A percentile compares a stretch with the other conserved stretches of the same genome.
Conservation (phyloP, 352 stramenopile genomes). For the Blastocystis sp. region DNA sequence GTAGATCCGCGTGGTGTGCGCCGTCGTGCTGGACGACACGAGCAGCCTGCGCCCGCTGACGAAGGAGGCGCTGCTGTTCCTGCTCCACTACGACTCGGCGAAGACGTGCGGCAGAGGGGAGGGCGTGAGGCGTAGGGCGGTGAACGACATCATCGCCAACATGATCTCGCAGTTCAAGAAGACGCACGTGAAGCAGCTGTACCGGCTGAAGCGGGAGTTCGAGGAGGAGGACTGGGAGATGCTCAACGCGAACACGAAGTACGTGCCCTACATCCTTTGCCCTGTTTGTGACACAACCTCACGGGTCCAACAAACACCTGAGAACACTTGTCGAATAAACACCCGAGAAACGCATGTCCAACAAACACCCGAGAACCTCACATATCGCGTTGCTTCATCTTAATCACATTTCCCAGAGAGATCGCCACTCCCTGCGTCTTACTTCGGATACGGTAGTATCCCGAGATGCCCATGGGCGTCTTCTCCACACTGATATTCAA, state of each 20-base stretch:
- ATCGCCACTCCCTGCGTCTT: conserved; percentile 99
- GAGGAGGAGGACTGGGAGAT: conserved; percentile 47
- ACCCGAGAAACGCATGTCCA: not conserved
- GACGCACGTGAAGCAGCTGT: conserved; percentile 25
- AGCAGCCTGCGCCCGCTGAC: conserved; percentile 3
- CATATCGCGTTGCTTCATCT: conserved; percentile 72
- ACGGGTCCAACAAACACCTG: not conserved
- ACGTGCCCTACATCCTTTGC: conserved; percentile 24
- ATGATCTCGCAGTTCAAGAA: conserved; percentile 24
- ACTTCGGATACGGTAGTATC: conserved; percentile 89
- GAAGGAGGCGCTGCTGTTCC: conserved; percentile 47
- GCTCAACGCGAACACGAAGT: conserved; percentile 35
- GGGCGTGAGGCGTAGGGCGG: not conserved
- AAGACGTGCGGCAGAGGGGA: not conserved
- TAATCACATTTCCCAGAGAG: conserved; percentile 96
- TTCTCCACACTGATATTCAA: conserved; percentile 99
- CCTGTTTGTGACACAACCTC: not conserved
- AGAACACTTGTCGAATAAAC: conserved; percentile 44
- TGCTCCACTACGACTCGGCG: not conserved
- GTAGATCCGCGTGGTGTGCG: conserved; percentile 31
- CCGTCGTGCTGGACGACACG: conserved; percentile 7
- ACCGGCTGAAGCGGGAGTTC: conserved; percentile 20
- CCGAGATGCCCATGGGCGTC: conserved; percentile 68
- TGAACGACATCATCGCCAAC: conserved; percentile 7
- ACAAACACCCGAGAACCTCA: conserved; percentile 22